phyloP scores from a whole-genome alignment of 208 protist genomes.

The Crithidia fasciculata region DNA sequence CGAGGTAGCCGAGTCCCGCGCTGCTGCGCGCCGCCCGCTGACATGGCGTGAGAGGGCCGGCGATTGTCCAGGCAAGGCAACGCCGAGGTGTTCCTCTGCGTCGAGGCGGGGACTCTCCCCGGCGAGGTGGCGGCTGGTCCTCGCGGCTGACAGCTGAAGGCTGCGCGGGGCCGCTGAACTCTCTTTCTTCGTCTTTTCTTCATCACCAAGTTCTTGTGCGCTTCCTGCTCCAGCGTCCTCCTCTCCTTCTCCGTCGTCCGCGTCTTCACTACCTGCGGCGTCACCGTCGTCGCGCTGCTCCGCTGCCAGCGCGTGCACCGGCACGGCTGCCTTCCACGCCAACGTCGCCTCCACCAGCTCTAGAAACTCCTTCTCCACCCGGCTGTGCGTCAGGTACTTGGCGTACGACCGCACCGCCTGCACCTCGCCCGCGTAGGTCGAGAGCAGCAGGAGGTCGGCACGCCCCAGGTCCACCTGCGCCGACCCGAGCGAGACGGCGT shows the following conservation, averaged over 20 bases:
- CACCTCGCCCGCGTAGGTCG: constrained; percentile 32
- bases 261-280: not conserved
- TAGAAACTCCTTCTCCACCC: constrained; percentile 40
- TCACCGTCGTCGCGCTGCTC: constrained; percentile 3
- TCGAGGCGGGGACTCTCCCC: constrained; percentile 1
- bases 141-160: not conserved
- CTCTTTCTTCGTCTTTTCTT: not conserved
- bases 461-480: constrained; percentile 48
- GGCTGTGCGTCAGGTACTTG: constrained; percentile 35
- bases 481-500: constrained; percentile 37
- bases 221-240: not conserved
- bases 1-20: not conserved
- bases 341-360: constrained; percentile 40
- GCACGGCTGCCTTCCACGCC: constrained; percentile 32
- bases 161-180: not conserved
- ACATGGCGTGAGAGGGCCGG: not conserved
- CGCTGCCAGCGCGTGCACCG: constrained; percentile 2
- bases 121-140: not conserved
- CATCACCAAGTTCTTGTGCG: not conserved
- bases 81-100: not conserved
- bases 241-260: not conserved
- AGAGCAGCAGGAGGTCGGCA: constrained; percentile 43
- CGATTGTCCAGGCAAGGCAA: not conserved
- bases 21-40: not conserved
- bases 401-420: constrained; percentile 26